phyloP scores from a whole-genome alignment of 1,284 basidiomycete genomes.

The Irpex sp. region DNA sequence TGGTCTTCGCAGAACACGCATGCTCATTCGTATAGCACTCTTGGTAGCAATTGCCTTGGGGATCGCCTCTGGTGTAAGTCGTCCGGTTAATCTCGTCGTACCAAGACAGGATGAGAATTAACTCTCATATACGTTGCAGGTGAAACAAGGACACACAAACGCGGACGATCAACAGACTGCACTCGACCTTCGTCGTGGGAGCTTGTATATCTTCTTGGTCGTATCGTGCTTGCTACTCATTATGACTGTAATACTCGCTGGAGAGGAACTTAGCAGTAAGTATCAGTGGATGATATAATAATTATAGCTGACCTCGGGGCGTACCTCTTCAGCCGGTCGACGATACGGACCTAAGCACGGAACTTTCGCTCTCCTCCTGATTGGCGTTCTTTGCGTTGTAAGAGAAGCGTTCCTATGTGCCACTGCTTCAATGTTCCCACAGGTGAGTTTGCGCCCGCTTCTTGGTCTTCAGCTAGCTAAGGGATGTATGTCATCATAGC shows the following conservation, averaged over 20 bases:
- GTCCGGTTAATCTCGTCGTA: background rate
- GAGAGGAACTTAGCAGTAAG: slow-evolving; percentile 3
- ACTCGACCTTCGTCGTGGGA: background rate
- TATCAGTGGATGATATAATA: background rate
- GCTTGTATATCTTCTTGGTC: slow-evolving; percentile 8
- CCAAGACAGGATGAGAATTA: background rate
- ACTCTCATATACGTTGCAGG: background rate
- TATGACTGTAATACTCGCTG: background rate
- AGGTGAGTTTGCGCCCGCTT: background rate
- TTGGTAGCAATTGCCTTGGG: slow-evolving; percentile 2
- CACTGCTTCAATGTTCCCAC: background rate
- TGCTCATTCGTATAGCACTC: background rate
- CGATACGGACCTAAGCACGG: background rate
- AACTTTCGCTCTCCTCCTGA: slow-evolving; percentile 1
- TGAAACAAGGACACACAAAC: background rate
- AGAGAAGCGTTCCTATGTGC: slow-evolving; percentile 8
- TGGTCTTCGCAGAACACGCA: background rate
- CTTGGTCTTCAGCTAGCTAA: background rate
- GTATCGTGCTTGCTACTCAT: background rate
- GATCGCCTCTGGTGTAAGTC: slow-evolving; percentile 5
- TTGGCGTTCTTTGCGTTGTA: slow-evolving; percentile 3
- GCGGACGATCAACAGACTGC: background rate
- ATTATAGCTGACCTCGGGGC: background rate
- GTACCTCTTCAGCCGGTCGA: too few relatives aligned
- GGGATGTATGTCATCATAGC: background rate